Percentiles rank a stretch among this genome's conserved stretches.
phyloP scores from a whole-genome alignment of 345 rosid species.

The Citrus inodora region DNA sequence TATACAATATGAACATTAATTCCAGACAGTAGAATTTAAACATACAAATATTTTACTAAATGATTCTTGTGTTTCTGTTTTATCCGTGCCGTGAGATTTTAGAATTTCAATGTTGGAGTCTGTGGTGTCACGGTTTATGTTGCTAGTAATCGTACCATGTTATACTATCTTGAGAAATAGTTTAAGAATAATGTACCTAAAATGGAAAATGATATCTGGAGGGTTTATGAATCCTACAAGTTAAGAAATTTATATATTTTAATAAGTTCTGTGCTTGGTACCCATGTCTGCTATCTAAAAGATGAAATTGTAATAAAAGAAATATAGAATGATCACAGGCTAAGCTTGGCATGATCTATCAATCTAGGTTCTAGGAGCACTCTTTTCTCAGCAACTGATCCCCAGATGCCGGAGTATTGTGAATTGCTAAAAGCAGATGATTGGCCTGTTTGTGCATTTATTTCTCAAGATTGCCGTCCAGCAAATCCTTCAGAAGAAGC shows the following conservation, averaged over 20 bases:
- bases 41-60: background rate
- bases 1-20: background rate
- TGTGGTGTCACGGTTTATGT: background rate
- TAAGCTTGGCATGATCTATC: background rate
- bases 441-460: slow-evolving; percentile 92
- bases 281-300: background rate
- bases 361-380: slow-evolving; percentile 77
- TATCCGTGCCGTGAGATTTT: background rate
- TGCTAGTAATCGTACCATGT: background rate
- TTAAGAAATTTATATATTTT: background rate
- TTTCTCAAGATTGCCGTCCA: slow-evolving; percentile 91
- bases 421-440: slow-evolving; percentile 75
- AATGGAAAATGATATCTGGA: background rate
- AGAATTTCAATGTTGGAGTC: background rate
- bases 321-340: background rate
- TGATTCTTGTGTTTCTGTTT: background rate
- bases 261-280: background rate
- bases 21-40: background rate
- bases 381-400: slow-evolving; percentile 91
- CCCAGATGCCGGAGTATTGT: slow-evolving; percentile 87
- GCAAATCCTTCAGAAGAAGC: slow-evolving; percentile 92
- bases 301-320: background rate
- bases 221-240: background rate
- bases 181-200: background rate
- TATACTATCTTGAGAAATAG: background rate